Conservation (phyloP, 768 basidiomycete genomes). For the Lactarius quietus region DNA sequence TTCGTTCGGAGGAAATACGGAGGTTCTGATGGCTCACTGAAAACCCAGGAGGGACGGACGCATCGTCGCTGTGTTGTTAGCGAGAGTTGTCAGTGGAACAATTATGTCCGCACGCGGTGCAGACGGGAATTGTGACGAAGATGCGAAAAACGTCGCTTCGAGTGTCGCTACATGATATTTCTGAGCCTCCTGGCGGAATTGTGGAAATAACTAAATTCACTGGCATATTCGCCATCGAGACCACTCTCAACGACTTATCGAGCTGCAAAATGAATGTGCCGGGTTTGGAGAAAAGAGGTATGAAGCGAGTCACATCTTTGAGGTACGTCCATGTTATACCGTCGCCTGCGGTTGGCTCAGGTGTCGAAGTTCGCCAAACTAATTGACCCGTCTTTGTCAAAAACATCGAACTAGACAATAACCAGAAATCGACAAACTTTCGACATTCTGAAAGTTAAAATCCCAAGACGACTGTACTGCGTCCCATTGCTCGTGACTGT, state of each 20-base stretch:
- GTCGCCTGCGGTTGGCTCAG: conserved; percentile 60
- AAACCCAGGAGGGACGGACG: conserved; percentile 70
- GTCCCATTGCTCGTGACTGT: conserved; percentile 77
- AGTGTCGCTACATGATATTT: conserved; percentile 43
- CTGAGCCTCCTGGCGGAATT: neutral
- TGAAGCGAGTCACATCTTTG: conserved; percentile 73
- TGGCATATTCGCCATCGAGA: conserved; percentile 65
- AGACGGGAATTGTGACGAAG: conserved; percentile 53
- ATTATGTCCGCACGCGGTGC: conserved; percentile 42
- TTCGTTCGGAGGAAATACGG: neutral
- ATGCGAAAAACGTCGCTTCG: no score
- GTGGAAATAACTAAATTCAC: conserved; percentile 35
- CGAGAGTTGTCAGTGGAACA: conserved; percentile 63
- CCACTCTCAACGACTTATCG: conserved; percentile 61
- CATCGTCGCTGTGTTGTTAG: conserved; percentile 53
- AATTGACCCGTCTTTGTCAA: neutral
- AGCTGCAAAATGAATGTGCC: conserved; percentile 72
- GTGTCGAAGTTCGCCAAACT: conserved; percentile 82
- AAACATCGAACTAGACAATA: neutral
- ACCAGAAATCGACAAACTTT: conserved; percentile 46
- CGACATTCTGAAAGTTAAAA: conserved; percentile 74
- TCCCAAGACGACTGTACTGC: conserved; percentile 68
- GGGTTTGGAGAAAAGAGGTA: conserved; percentile 61
- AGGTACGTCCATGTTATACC: conserved; percentile 78
- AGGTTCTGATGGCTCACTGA: conserved; percentile 43